Base-by-base conservation (phyloP, 805 yeast species). In the Barnettozyma siamensis region DNA sequence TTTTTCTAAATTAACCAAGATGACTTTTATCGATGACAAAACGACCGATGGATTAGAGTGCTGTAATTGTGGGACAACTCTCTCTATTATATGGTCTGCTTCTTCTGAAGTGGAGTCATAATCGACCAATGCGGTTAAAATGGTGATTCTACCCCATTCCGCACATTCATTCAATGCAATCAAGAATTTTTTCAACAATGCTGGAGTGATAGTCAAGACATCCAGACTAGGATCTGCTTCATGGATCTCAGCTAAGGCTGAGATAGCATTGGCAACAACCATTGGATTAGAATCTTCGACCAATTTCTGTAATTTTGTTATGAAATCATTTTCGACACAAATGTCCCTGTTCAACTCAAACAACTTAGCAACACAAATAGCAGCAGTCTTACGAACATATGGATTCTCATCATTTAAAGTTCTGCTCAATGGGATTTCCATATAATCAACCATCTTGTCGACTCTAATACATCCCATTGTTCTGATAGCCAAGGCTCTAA, bases 401-500 rank as follows among this genome's bases (percentile, higher is more conserved):
- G 99, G 98, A 59, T 89, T 89, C 57, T 89, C 97, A 65, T 93
- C 99, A 44, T 70, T 73, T 52, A 93, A 67, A 1, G 98, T 89
- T 53, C 85, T 75, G 48, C 81, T 80, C 49, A 93, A 69, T 1
- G 99, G 99, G 17, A 83, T 80, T 48, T 88, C 93, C 80, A 93
- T 78, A 60, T 93, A 93, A 59, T 91, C 98, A 33, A 88, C 86
- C 80, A 93, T 89, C 62, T 85, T 89, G 57, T 86, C 95, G 16
- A 93, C 98, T 34, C 98, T 71, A 38, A 93, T 88, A 67, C 97
- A 91, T 0, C 99, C 98, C 99, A 93, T 93, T 11, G 99, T 93
- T 57, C 99, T 77, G 45, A 93, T 89, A 1, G 99, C 98, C 65
- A 93, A 75, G 1, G 98, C 96, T 41, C 98, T 74, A 20, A 93